Conservation (phyloP, 129 eudicot genomes). For the Lactuca saligna region DNA sequence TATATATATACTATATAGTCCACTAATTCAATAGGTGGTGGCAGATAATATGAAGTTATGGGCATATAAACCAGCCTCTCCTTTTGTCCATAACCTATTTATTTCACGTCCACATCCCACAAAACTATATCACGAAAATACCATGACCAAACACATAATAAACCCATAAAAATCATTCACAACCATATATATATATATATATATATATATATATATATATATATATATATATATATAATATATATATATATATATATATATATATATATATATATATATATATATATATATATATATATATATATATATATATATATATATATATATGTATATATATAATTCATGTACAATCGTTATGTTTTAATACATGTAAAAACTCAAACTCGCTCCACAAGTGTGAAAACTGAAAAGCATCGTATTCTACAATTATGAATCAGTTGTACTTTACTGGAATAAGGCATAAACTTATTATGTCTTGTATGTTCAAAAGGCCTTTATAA, state of each 20-base stretch:
- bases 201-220: too few relatives aligned
- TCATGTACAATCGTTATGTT: too few relatives aligned
- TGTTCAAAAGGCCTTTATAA: slow-evolving; percentile 36
- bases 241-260: too few relatives aligned
- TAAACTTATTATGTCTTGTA: slow-evolving; percentile 24
- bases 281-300: too few relatives aligned
- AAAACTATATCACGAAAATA: slow-evolving; percentile 28
- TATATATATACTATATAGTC: neutral
- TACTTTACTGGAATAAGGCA: slow-evolving; percentile 25
- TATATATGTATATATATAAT: too few relatives aligned
- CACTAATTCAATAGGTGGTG: slow-evolving; percentile 20
- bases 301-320: too few relatives aligned
- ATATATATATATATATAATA: too few relatives aligned
- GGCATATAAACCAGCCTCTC: slow-evolving; percentile 27
- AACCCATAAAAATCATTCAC: slow-evolving; percentile 1
- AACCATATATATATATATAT: neutral
- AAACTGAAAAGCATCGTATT: slow-evolving; percentile 33
- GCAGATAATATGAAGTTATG: slow-evolving; percentile 27
- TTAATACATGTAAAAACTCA: neutral
- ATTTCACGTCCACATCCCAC: slow-evolving; percentile 37
- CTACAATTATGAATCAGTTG: slow-evolving; percentile 10
- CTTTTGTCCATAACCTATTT: slow-evolving; percentile 16
- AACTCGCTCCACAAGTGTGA: neutral
- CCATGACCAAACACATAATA: slow-evolving; percentile 20
- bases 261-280: too few relatives aligned